Evolutionary conservation across 805 yeast species (phyloP), one percentile per base, ranked within the genome.

Genomic region (Yarrowia sp.): DNA sequence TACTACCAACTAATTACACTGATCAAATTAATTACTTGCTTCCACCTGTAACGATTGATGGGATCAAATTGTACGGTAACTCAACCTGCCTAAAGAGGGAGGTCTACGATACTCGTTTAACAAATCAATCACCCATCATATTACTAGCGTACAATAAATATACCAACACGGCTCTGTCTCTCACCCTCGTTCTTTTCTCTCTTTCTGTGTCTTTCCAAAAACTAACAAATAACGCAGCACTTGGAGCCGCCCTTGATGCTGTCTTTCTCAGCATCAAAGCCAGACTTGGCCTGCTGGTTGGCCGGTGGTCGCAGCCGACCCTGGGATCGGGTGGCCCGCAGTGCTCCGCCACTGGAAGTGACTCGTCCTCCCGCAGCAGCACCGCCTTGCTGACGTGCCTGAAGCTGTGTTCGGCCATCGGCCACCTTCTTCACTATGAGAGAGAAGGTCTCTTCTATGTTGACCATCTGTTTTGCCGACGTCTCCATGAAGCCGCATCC

Each of bases 401-500:
- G 64, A 15, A 58, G 51, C n/a, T 43, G 64, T 14, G 43, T 35
- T n/a, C 67, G 60, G 72, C 75, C 68, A 76, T 81, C 64, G 8
- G 66, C 69, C 14, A 87, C 84, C 58, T 81, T 79, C 32, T 91
- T 81, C 14, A 87, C 89, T 68, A 88, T 74, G 42, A 84, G 85
- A 69, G 81, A 85, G 73, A 88, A 88, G 0, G 91, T 86, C 71
- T 86, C 88, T 72, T 88, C 93, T 45, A 92, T 96, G 70, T 92
- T 90, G 71, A 88, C 85, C 70, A 90, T 87, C 71, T 88, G 89
- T 74, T 90, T 90, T 15, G 97, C 97, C 58, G 91, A 85, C 4
- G 97, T 91, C 76, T 92, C 98, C 75, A 90, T 82, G 74, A 91
- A 92, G 44, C 89, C 90, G 66, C 87, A 82, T 65, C 80, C 79